These are phyloP conservation scores for Chlamydomonas sphaeroides DNA, from an alignment of 139 green algal genomes.

Conservation along the genomic window DNA sequence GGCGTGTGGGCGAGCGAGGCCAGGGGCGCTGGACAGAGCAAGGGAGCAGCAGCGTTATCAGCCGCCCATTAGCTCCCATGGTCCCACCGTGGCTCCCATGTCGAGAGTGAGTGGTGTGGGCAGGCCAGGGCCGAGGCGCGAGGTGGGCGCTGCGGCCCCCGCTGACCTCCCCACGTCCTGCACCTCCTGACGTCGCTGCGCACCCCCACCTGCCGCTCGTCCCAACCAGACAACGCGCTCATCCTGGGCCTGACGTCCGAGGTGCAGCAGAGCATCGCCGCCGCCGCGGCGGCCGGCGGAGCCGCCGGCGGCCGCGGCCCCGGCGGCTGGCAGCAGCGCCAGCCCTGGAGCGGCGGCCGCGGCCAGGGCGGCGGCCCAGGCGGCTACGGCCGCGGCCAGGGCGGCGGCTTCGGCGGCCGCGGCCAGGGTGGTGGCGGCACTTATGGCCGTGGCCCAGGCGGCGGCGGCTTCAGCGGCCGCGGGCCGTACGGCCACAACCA, in stretches of 20 bases:
- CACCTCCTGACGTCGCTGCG: too few relatives aligned
- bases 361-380: not conserved
- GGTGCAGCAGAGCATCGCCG: not conserved
- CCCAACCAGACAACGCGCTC: slow-evolving; percentile 19
- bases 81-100: too few relatives aligned
- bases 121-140: too few relatives aligned
- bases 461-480: not conserved
- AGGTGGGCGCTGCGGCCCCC: too few relatives aligned
- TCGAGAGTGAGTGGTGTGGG: too few relatives aligned
- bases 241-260: slow-evolving; percentile 33
- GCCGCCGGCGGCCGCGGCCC: not conserved
- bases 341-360: not conserved
- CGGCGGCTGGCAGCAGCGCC: not conserved
- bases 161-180: too few relatives aligned
- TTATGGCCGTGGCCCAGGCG: not conserved
- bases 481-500: slow-evolving; percentile 2
- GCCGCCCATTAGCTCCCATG: too few relatives aligned
- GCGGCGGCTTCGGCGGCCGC: not conserved
- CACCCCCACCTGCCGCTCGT: too few relatives aligned
- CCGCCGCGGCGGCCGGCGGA: not conserved
- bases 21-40: too few relatives aligned
- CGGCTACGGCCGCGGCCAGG: not conserved
- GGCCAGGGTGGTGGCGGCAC: too few relatives aligned
- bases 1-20: too few relatives aligned
- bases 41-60: too few relatives aligned